Base-by-base conservation (phyloP, 1,139 yeast species). In the Pichia inconspicua region DNA sequence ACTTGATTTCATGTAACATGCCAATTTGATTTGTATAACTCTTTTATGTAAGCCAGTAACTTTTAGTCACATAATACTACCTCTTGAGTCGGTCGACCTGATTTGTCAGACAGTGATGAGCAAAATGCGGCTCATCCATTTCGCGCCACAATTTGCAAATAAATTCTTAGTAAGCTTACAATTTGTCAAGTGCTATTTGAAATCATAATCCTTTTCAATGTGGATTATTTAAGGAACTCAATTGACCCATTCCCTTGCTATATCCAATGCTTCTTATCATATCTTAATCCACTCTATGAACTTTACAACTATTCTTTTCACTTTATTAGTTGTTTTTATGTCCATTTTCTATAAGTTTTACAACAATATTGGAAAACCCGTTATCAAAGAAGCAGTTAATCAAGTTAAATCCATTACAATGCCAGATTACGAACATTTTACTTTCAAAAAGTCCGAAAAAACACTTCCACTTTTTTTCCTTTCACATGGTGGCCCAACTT, bases 401-500 rank as follows among this genome's bases (percentile, higher is more conserved):
- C 48, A 48, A 28, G 22, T 52, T 4, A 53, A 49, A 42, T 47
- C 42, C 25, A 32, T 47, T 11, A 38, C 46, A 31, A 47, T 51
- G 51, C 42, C 52, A 25, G 56, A 48, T 25, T 43, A 37, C 19
- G 56, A 53, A 43, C 50, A 53, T 40, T 60, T 58, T 32, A 28
- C 40, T 8, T 57, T 58, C 40, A 54, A 48, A 9, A 47, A 52
- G 25, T 50, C 63, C 2, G 41, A 45, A 4, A 48, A 45, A 14
- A 53, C 55, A 41, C 39, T 69, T 59, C 90, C 94, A 8, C 73
- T 80, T 1, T 82, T 68, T 60, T 85, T 84, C 63, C 61, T 84
- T 46, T 79, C 87, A 34, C 94, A 85, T 65, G 94, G 94, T 3
- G 90, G 89, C 1, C 94, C 94, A 4, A 78, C 82, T 1, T 82